A percentile compares a stretch with the other conserved stretches of the same genome.
Evolutionary conservation across 768 basidiomycete genomes (phyloP).

Genomic region (Russula olivacea): DNA sequence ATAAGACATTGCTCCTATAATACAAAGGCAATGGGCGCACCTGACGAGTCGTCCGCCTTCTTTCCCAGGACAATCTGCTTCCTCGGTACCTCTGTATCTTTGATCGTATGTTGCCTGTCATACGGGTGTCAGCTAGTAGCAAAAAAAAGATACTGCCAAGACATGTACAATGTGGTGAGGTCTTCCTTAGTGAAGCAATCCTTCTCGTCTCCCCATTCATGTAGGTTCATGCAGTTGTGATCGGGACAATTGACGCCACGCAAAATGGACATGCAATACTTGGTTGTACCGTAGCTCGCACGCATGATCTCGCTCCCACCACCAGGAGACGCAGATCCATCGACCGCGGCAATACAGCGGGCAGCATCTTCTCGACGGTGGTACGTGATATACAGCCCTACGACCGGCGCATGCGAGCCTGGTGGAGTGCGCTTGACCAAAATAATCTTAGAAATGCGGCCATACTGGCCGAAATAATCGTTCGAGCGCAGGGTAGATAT

Average conservation of each 20-base stretch:
- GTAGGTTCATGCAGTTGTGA: slow-evolving; percentile 87
- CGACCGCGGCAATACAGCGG: slow-evolving; percentile 86
- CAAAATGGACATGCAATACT: slow-evolving; percentile 95
- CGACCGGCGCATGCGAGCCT: slow-evolving; percentile 62
- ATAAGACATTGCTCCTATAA: slow-evolving; percentile 9
- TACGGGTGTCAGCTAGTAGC: slow-evolving; percentile 17
- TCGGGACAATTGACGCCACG: slow-evolving; percentile 80
- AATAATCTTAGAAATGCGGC: slow-evolving; percentile 93
- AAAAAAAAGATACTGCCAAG: slow-evolving; percentile 12
- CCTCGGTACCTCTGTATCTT: slow-evolving; percentile 71
- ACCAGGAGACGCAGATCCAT: slow-evolving; percentile 86
- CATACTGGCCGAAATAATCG: slow-evolving; percentile 98
- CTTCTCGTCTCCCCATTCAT: slow-evolving; percentile 98
- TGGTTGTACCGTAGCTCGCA: slow-evolving; percentile 93
- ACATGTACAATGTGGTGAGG: slow-evolving; percentile 76
- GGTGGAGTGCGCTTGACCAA: slow-evolving; percentile 83
- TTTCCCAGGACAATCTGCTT: slow-evolving; percentile 44
- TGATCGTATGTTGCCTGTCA: slow-evolving; percentile 84
- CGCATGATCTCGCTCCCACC: slow-evolving; percentile 86
- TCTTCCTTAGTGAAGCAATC: slow-evolving; percentile 98
- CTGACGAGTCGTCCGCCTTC: slow-evolving; percentile 46
- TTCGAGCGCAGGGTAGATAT: slow-evolving; percentile 88
- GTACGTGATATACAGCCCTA: slow-evolving; percentile 97
- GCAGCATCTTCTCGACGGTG: slow-evolving; percentile 92
- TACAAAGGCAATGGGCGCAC: slow-evolving; percentile 7